Evolutionary conservation across 2,329 filamentous ascomycete species (phyloP).

Genomic region (Fusarium armeniacum): DNA sequence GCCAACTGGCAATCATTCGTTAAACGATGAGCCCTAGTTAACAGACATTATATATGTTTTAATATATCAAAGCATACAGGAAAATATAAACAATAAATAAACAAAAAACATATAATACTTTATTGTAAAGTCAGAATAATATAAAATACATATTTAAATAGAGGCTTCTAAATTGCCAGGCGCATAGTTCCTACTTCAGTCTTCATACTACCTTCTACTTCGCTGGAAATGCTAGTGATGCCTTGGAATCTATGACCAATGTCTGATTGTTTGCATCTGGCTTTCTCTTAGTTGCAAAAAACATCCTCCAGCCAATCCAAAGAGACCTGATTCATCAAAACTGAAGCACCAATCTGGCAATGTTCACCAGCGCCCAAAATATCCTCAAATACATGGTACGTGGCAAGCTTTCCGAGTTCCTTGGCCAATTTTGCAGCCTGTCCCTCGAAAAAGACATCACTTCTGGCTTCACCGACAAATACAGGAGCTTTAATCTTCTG

Average conservation of each 20-base stretch:
- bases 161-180: too few relatives aligned
- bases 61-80: too few relatives aligned
- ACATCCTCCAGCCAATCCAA: constrained; percentile 30
- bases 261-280: too few relatives aligned
- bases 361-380: constrained; percentile 1
- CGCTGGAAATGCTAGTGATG: accelerated
- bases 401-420: constrained; percentile 7
- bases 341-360: constrained; percentile 18
- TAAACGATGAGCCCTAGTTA: too few relatives aligned
- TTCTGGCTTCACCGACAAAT: constrained; percentile 27
- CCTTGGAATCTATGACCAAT: background rate
- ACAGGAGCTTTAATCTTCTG: constrained; percentile 46
- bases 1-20: too few relatives aligned
- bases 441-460: constrained; percentile 24
- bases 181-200: too few relatives aligned
- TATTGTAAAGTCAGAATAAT: too few relatives aligned
- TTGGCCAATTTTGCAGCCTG: constrained; percentile 14
- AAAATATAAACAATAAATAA: too few relatives aligned
- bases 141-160: too few relatives aligned
- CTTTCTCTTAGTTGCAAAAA: background rate
- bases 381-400: constrained; percentile 15
- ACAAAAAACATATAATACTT: too few relatives aligned
- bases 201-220: accelerated
- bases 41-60: too few relatives aligned
- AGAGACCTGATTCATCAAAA: constrained; percentile 26